Conservation (phyloP, 495 filamentous ascomycete genomes). For the Staphylotrichum longicolle region DNA sequence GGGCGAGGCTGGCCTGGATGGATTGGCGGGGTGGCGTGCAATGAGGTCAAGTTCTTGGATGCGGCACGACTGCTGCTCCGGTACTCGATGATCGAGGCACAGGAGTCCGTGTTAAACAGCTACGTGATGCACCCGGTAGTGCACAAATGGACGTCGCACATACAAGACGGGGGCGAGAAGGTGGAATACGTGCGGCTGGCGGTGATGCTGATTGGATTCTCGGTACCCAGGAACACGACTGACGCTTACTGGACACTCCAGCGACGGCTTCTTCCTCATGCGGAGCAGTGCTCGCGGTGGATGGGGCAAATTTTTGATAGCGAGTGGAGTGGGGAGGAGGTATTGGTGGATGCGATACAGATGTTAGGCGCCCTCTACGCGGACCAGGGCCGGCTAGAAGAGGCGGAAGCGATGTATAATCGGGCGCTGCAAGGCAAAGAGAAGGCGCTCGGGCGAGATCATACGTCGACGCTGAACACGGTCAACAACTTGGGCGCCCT, state of each 20-base stretch:
- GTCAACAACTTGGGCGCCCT: no score
- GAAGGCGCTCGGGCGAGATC: no score
- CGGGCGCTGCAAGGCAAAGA: no score
- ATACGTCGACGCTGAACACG: no score
- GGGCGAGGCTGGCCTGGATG: slow-evolving; percentile 24
- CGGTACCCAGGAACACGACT: no score
- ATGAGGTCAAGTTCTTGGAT: slow-evolving; percentile 31
- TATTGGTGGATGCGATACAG: slow-evolving; percentile 10
- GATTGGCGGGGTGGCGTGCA: slow-evolving; percentile 30
- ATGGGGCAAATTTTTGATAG: slow-evolving; percentile 30
- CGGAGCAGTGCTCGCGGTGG: slow-evolving; percentile 25
- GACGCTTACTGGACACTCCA: no score
- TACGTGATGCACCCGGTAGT: slow-evolving; percentile 38
- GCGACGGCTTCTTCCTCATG: slow-evolving; percentile 29
- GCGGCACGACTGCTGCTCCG: slow-evolving; percentile 29
- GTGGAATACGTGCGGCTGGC: slow-evolving; percentile 21
- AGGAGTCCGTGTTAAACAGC: slow-evolving; percentile 24
- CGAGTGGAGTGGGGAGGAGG: slow-evolving; percentile 29
- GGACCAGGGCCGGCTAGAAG: no score
- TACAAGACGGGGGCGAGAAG: slow-evolving; percentile 21
- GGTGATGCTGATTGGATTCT: no score
- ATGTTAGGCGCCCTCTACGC: slow-evolving; percentile 24
- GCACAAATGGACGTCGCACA: slow-evolving; percentile 33
- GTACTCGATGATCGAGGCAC: slow-evolving; percentile 36
- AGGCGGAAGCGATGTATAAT: no score